phyloP scores from a whole-genome alignment of 2,329 filamentous ascomycete genomes.

The Diaporthe vaccinii region DNA sequence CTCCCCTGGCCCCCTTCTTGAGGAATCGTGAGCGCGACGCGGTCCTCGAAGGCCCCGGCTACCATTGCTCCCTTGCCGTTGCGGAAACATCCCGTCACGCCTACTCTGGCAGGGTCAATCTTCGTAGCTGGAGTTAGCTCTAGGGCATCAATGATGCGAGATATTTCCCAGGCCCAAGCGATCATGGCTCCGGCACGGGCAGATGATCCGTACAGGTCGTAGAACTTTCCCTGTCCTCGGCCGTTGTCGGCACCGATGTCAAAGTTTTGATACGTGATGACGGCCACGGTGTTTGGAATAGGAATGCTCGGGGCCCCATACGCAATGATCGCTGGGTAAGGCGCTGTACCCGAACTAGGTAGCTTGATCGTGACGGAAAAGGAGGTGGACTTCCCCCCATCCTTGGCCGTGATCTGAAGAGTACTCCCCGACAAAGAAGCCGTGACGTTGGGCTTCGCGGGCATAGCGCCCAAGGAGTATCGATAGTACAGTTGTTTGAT shows the following conservation, averaged over 20 bases:
- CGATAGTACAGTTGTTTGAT: constrained; percentile 53
- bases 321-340: constrained; percentile 59
- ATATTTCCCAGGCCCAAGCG: constrained; percentile 65
- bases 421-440: constrained; percentile 49
- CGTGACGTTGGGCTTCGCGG: constrained; percentile 51
- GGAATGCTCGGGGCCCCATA: constrained; percentile 60
- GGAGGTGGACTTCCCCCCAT: background rate
- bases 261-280: constrained; percentile 63
- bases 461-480: constrained; percentile 55
- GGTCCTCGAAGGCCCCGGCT: constrained; percentile 61
- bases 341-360: background rate
- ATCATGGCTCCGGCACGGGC: constrained; percentile 61
- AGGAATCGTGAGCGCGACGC: constrained; percentile 62
- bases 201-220: constrained; percentile 60
- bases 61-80: constrained; percentile 66
- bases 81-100: constrained; percentile 64
- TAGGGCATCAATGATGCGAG: constrained; percentile 62
- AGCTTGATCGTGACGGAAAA: constrained; percentile 18
- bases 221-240: constrained; percentile 63
- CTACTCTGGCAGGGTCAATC: constrained; percentile 54
- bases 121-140: constrained; percentile 53
- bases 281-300: constrained; percentile 59
- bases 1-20: constrained; percentile 65
- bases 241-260: constrained; percentile 66
- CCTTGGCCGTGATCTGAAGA: constrained; percentile 51